Evolutionary conservation across 306 rosid genomes (phyloP).

Genomic region (Castanospermum australe): DNA sequence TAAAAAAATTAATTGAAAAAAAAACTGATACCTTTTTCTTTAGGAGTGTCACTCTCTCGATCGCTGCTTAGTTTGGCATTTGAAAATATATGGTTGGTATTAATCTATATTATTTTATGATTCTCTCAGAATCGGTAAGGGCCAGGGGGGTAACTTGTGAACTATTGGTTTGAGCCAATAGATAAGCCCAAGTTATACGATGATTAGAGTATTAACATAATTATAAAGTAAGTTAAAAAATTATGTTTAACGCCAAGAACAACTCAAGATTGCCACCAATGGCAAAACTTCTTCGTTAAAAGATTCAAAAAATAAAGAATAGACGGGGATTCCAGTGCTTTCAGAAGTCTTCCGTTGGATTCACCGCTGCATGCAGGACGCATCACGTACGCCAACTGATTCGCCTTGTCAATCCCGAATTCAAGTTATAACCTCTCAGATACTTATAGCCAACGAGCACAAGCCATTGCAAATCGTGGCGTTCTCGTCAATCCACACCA

Average conservation of each 20-base stretch:
- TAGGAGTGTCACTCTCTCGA: background rate
- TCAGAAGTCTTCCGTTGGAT: background rate
- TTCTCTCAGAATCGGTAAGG: background rate
- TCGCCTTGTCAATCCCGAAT: background rate
- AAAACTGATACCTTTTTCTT: background rate
- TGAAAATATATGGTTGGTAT: background rate
- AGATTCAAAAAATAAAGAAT: slow-evolving; percentile 7
- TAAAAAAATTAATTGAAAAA: too few species aligned
- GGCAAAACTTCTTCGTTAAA: background rate
- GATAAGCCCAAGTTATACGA: background rate
- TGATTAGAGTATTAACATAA: background rate
- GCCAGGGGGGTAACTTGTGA: too few species aligned
- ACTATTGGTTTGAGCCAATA: too few species aligned
- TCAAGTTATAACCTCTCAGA: background rate
- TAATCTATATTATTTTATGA: background rate
- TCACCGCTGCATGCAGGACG: slow-evolving; percentile 19
- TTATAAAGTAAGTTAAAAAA: too few species aligned
- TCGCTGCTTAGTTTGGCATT: background rate
- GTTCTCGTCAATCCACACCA: background rate
- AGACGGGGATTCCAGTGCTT: slow-evolving; percentile 24
- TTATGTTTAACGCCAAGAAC: background rate
- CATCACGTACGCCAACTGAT: background rate
- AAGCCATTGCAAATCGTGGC: background rate
- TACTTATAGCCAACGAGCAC: background rate
- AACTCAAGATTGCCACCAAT: background rate